These are phyloP conservation scores for Oryza meyeriana DNA, from an alignment of 176 grass and related monocot genomes.

Conservation along the genomic window DNA sequence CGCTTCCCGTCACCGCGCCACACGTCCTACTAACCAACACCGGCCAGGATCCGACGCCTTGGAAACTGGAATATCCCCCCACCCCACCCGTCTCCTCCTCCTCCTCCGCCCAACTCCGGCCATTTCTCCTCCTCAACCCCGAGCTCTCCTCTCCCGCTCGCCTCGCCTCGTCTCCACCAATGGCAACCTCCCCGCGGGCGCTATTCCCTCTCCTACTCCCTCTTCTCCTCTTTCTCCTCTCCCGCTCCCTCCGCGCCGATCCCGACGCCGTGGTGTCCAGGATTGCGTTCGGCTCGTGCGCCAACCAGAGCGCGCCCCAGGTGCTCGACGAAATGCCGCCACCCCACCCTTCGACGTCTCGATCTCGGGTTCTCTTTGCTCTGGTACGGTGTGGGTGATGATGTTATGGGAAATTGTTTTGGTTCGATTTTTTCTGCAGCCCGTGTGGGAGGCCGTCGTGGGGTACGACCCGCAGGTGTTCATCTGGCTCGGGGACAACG, in stretches of 20 bases:
- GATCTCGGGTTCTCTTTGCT: background rate
- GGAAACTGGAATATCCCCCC: slow-evolving; percentile 31
- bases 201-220: background rate
- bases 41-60: background rate
- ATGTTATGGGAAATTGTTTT: background rate
- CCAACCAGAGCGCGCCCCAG: slow-evolving; percentile 84
- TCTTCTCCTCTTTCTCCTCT: background rate
- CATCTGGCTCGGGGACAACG: slow-evolving; percentile 94
- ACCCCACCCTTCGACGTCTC: no score
- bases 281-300: slow-evolving; percentile 88
- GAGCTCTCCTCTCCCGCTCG: background rate
- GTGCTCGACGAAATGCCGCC: slow-evolving; percentile 33
- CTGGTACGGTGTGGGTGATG: no score
- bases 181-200: slow-evolving; percentile 15
- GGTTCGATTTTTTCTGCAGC: slow-evolving; percentile 33
- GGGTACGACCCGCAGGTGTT: slow-evolving; percentile 84
- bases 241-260: background rate
- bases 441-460: slow-evolving; percentile 69
- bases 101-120: background rate
- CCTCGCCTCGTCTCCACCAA: slow-evolving; percentile 1
- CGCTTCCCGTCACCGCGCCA: background rate
- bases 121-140: background rate
- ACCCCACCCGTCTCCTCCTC: background rate
- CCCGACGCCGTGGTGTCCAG: slow-evolving; percentile 46
- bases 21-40: background rate